phyloP scores from a whole-genome alignment of 257 asterid genomes.

The Datura wrightii region DNA sequence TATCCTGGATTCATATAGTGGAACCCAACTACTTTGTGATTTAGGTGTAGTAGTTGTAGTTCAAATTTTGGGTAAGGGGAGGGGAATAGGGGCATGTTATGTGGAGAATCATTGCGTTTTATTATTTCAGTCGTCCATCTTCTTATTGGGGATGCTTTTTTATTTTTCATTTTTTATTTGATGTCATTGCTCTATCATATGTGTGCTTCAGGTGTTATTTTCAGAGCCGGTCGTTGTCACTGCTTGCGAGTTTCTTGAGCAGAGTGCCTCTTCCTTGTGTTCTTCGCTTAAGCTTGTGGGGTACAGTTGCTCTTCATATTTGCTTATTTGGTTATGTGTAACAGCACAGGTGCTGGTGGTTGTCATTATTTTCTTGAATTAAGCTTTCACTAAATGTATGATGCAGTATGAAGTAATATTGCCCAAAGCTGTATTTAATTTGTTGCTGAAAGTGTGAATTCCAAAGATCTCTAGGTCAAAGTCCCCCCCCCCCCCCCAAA shows the following conservation, averaged over 20 bases:
- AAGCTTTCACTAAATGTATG: background rate
- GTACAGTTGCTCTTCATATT: conserved; percentile 49
- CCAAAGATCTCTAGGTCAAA: background rate
- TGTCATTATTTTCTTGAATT: conserved; percentile 17
- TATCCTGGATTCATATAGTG: background rate
- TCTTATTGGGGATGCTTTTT: background rate
- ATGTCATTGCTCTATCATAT: background rate
- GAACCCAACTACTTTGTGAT: background rate
- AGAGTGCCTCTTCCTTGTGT: conserved; percentile 79
- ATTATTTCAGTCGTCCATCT: background rate
- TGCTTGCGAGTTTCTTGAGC: conserved; percentile 96
- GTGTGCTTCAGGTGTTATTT: conserved; percentile 69
- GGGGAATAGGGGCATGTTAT: background rate
- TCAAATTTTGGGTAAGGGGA: no score
- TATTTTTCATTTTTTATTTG: background rate
- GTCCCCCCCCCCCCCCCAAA: no score
- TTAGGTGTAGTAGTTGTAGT: no score
- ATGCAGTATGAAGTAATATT: background rate
- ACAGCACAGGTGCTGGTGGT: background rate
- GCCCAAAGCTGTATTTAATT: background rate
- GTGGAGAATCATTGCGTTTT: background rate
- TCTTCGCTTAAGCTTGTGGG: conserved; percentile 79
- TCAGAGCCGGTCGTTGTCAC: conserved; percentile 78
- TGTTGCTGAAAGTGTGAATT: background rate
- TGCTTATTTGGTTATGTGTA: conserved; percentile 6